Evolutionary conservation across 768 basidiomycete genomes (phyloP).

Genomic region (Filobasidium wieringae): DNA sequence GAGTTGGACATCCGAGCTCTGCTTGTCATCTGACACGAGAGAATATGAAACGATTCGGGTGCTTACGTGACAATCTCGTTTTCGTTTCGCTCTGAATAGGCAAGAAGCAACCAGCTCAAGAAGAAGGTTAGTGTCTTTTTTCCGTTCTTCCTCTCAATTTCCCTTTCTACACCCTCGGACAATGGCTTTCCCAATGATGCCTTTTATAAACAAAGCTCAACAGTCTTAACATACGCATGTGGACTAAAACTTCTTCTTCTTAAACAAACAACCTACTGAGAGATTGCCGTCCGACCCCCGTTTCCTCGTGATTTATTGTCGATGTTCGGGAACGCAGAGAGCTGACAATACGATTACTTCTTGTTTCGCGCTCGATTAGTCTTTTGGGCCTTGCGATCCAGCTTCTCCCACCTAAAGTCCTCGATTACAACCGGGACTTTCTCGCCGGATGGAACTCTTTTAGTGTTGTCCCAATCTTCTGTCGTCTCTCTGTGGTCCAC

Average conservation of each 20-base stretch:
- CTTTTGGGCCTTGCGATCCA: constrained; percentile 70
- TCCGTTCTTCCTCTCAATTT: neutral
- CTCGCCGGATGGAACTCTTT: constrained; percentile 74
- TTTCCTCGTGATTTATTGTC: neutral
- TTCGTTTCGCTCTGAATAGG: constrained; percentile 14
- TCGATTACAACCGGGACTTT: constrained; percentile 56
- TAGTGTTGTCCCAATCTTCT: constrained; percentile 59
- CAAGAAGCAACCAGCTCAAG: constrained; percentile 14
- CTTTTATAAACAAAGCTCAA: constrained; percentile 39
- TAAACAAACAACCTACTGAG: constrained; percentile 30
- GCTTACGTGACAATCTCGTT: too few relatives aligned
- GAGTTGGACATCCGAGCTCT: constrained; percentile 13
- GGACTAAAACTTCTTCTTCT: constrained; percentile 34
- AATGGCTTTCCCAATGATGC: constrained; percentile 25
- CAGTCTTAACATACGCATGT: constrained; percentile 35
- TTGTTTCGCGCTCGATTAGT: constrained; percentile 39
- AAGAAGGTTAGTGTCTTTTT: constrained; percentile 26
- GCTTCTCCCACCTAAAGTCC: constrained; percentile 55
- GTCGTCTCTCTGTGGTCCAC: constrained; percentile 67
- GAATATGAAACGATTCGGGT: neutral
- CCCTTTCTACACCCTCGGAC: constrained; percentile 4
- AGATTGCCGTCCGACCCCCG: constrained; percentile 10
- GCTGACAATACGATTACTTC: neutral
- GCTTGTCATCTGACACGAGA: neutral
- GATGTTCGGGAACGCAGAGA: neutral